These are phyloP conservation scores for Penicillium sp. DNA, from an alignment of 2,329 filamentous ascomycete genomes.

Conservation along the genomic window DNA sequence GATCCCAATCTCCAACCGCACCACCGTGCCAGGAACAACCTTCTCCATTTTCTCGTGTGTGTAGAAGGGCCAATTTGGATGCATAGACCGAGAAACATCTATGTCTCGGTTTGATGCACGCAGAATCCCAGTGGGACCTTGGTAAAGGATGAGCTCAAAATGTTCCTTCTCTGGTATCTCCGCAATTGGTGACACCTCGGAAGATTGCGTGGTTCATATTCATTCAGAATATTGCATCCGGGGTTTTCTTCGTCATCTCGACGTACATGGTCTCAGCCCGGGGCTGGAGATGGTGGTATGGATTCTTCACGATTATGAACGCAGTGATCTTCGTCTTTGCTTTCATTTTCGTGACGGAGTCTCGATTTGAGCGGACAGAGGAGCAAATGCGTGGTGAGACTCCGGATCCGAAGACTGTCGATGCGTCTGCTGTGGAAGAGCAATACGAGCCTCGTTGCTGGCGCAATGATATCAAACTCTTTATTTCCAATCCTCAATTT, in stretches of 20 bases:
- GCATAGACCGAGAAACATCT: constrained; percentile 33
- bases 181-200: neutral
- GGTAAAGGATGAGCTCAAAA: constrained; percentile 34
- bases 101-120: constrained; percentile 47
- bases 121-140: constrained; percentile 46
- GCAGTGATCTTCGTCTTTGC: constrained; percentile 7
- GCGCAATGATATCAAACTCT: constrained; percentile 8
- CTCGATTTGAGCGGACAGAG: constrained; percentile 5
- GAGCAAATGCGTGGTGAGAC: constrained; percentile 4
- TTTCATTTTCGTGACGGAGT: constrained; percentile 8
- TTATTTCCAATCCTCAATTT: neutral
- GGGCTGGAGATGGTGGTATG: constrained; percentile 19
- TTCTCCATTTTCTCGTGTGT: constrained; percentile 45
- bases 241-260: constrained; percentile 10
- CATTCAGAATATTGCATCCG: constrained; percentile 10
- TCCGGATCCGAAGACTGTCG: neutral
- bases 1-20: constrained; percentile 51
- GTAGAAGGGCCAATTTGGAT: constrained; percentile 37
- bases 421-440: neutral
- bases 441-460: constrained; percentile 6
- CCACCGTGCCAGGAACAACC: constrained; percentile 40
- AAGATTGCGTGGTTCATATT: constrained; percentile 15
- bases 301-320: constrained; percentile 12
- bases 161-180: neutral
- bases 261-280: constrained; percentile 13